Evolutionary conservation across 179 eudicot genomes (phyloP).

Genomic region (Actinidia arguta): DNA sequence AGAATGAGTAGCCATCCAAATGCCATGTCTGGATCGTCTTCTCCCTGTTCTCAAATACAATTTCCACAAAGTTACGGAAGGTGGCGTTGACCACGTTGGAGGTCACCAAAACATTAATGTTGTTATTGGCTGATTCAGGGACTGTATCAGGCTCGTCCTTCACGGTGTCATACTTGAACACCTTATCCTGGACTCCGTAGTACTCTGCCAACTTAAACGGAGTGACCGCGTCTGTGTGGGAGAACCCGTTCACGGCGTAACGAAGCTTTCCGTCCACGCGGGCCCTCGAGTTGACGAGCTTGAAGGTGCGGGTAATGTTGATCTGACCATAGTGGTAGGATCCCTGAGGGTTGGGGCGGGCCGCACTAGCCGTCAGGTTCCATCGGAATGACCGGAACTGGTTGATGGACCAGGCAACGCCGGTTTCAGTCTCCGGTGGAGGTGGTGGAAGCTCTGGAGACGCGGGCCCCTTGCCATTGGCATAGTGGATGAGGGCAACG

Average conservation of each 20-base stretch:
- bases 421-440: conserved; percentile 11
- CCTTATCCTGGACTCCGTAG: conserved; percentile 45
- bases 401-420: conserved; percentile 33
- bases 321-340: conserved; percentile 71
- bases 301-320: conserved; percentile 43
- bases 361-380: conserved; percentile 76
- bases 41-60: conserved; percentile 67
- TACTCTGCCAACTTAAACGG: conserved; percentile 72
- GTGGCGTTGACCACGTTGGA: conserved; percentile 48
- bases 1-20: conserved; percentile 72
- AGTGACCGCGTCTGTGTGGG: conserved; percentile 48
- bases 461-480: conserved; percentile 25
- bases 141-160: conserved; percentile 36
- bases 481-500: conserved; percentile 20
- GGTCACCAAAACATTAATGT: conserved; percentile 21
- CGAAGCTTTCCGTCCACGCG: conserved; percentile 52
- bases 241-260: conserved; percentile 52
- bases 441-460: conserved; percentile 21
- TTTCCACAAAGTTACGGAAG: conserved; percentile 58
- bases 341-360: conserved; percentile 80
- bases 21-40: conserved; percentile 56
- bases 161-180: conserved; percentile 46
- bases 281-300: conserved; percentile 45
- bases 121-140: neutral
- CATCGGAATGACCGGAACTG: conserved; percentile 51